These are phyloP conservation scores for Blastobotrys indianensis DNA, from an alignment of 1,139 yeast species.

Conservation along the genomic window DNA sequence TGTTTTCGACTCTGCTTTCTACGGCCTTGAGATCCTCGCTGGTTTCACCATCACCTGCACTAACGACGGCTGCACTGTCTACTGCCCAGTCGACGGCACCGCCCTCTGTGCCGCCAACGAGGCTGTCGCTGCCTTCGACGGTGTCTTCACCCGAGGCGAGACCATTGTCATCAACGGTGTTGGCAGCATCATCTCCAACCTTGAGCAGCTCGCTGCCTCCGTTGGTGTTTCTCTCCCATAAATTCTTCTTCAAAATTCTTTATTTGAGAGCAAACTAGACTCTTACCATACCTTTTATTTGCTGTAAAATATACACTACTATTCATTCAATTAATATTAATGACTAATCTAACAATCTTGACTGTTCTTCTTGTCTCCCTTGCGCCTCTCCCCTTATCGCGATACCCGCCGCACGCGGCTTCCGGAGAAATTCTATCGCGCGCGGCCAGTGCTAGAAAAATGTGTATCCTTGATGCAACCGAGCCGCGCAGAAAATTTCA, in stretches of 20 bases:
- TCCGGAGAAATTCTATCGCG: too few species aligned
- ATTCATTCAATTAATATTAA: too few species aligned
- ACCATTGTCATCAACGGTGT: conserved; percentile 13
- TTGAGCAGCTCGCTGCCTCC: background rate
- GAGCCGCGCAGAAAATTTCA: background rate
- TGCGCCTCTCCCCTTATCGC: too few species aligned
- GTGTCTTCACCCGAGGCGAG: conserved; percentile 15
- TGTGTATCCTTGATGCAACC: background rate
- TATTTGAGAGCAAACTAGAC: too few species aligned
- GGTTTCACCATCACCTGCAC: conserved; percentile 14
- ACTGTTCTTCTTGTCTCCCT: too few species aligned
- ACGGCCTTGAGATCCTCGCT: conserved; percentile 15
- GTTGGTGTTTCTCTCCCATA: too few species aligned
- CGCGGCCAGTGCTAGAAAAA: too few species aligned
- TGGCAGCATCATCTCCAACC: background rate
- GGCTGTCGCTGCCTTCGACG: conserved; percentile 16
- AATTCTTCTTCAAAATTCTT: too few species aligned
- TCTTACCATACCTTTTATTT: too few species aligned
- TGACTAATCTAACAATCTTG: too few species aligned
- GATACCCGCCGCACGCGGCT: too few species aligned
- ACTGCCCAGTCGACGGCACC: conserved; percentile 15
- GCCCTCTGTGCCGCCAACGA: conserved; percentile 14
- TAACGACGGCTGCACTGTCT: conserved; percentile 14
- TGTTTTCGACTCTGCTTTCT: conserved; percentile 14
- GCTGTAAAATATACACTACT: too few species aligned